These are phyloP conservation scores for Suillus variegatus DNA, from an alignment of 768 basidiomycete genomes.

Conservation along the genomic window DNA sequence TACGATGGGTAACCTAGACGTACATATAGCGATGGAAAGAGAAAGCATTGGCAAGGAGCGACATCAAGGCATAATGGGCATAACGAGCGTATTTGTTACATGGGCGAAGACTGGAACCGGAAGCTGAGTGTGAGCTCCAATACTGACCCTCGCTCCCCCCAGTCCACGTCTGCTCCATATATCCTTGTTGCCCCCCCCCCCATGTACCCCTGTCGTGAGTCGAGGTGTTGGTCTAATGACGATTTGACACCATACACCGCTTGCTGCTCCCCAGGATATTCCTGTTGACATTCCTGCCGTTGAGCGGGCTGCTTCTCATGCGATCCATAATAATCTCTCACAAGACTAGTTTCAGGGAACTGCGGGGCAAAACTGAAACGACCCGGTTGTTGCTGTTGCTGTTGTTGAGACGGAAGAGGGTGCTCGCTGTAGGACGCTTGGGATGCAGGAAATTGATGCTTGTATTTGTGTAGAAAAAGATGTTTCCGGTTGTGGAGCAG, in stretches of 20 bases:
- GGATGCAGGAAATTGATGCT: background rate
- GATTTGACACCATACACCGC: background rate
- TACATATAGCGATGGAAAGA: background rate
- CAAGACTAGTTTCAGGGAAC: background rate
- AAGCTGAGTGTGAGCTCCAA: background rate
- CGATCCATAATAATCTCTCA: background rate
- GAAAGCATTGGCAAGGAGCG: background rate
- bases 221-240: background rate
- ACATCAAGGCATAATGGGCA: background rate
- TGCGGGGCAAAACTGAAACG: constrained; percentile 1
- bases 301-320: constrained; percentile 2
- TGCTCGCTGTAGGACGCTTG: background rate
- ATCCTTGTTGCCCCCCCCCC: background rate
- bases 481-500: background rate
- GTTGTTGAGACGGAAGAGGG: background rate
- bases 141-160: background rate
- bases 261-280: background rate
- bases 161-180: background rate
- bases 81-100: background rate
- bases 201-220: background rate
- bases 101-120: background rate
- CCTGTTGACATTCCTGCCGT: background rate
- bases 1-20: constrained; percentile 3
- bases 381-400: background rate
- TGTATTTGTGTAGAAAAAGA: background rate